Base-by-base conservation (phyloP, 495 filamentous ascomycete species). In the Penicillium cataractarum region DNA sequence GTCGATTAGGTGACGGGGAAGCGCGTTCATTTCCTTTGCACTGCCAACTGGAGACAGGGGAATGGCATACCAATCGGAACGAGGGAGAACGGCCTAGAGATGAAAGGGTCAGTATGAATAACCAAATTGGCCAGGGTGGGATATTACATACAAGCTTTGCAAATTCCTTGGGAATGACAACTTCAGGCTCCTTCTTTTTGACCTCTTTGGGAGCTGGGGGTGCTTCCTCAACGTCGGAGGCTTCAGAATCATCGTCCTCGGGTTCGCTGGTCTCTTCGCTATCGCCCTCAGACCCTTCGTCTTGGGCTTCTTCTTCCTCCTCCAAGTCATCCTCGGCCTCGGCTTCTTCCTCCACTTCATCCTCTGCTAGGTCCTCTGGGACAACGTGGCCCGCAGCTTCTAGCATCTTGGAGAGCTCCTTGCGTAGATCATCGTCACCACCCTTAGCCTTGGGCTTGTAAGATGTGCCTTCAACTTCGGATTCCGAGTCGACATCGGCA, bases 51-150 rank as follows among this genome's bases (percentile, higher is more conserved):
- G 66, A 44, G 89, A 87, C 37, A 93, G 82, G 58, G 80, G 72
- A 39, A 83, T 80, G 49, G 85, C 83, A 73, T 97, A 90, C 94
- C 94, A 98, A 69, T 97, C 93, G 50, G 92, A 86, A 59, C 90
- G 84, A 37, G 92, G 90, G 61, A 86, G 78, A 65, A 96, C 88
- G 13, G 87, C 78, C 91, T 94, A 3, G 32, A 12, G 48, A 48
- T 32, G 0, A 15, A 7, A 29, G 33, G n/a, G 35, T 79, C 61
- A 80, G 72, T 39, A 64, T 29, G 9, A 32, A 6, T 35, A 32
- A 29, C 21, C 17, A n/a, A 35, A 44, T 50, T 6, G 27, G 56
- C 13, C 9, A 21, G 2, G 8, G n/a, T 29, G 9, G n/a, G 27
- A 3, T 17, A 19, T 7, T 9, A 75, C 78, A 70, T 58, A 80